Evolutionary conservation across 805 yeast genomes (phyloP), one percentile per base, ranked within the genome.

Genomic region (Henningerozyma blattae): DNA sequence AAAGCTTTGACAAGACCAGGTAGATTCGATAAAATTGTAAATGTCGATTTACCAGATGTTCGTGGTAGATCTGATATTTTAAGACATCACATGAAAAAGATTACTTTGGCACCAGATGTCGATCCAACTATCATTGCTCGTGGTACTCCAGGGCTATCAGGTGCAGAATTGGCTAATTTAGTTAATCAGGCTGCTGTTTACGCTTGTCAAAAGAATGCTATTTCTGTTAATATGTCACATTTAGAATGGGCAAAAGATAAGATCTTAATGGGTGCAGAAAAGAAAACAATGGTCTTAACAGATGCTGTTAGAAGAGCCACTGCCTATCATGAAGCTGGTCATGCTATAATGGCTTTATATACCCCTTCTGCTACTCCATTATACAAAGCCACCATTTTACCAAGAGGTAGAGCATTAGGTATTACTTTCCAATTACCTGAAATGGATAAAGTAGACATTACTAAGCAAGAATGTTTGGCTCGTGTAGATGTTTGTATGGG

Each of bases 161-260:
- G 99, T 53, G 99, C 99, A 15, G 97, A 87, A 47, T 65, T 91
- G 42, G 83, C 84, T 77, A 91, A 91, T 56, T 68, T 91, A 43
- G 96, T 91, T 27, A 91, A 91, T 61, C 96, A 91, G 59, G 99
- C 99, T 13, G 99, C 99, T 3, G 86, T 91, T 31, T 80, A 81
- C 54, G 99, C 98, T 0, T 85, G 96, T 19, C 95, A 86, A 52
- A 74, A 79, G 49, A 80, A 83, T 44, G 97, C 97, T 1, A 71
- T 85, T 25, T 70, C 87, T 17, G 98, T 91, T 18, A 84, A 78
- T 51, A 82, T 85, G 94, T 56, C 59, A 30, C 97, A 91, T 59
- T 76, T 91, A 42, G 99, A 91, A 59, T 91, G 98, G 98, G 98
- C 99, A 28, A 91, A 91, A 59, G 99, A 91, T 61, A 91, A 91